Base-by-base conservation (phyloP, 2,329 filamentous ascomycete genomes). In the Arthrobotrys conoides region DNA sequence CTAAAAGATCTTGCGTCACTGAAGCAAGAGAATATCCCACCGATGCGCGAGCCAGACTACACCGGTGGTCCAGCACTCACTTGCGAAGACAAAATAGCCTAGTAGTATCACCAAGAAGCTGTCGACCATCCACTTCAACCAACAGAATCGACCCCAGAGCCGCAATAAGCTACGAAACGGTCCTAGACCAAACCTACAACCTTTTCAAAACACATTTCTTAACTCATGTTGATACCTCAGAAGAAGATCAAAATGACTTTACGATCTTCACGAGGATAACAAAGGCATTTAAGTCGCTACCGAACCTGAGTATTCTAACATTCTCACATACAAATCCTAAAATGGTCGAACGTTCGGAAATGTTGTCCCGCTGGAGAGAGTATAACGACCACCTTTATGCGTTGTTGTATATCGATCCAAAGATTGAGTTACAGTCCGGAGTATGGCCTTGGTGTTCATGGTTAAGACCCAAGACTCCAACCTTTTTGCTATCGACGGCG, bases 311-410 rank as follows among this genome's bases (percentile, higher is more conserved):
- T 1, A 46, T 61, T 12, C 65, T 76, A 20, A 49, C 61, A 41
- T 76, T 76, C 20, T 65, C 71, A 10, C 71, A 76, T 64, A 76
- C 71, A n/a, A 76, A 76, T 22, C 65, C 71, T 0, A 76, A 76
- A 57, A 76, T 44, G 44, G 51, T 70, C 3, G 65, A 76, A 16
- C 46, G 36, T 0, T 30, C 65, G 3, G 65, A 70, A 22, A 76
- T 69, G 65, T 57, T 76, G 14, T 27, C 55, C 12, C 44, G 46
- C 12, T 76, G 71, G 71, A 55, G 55, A 18, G 71, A 76, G 24
- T 76, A 76, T 24, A 76, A 76, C 57, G 63, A 76, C 57, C 71
- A 76, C 14, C 51, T 76, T 0, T 76, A 76, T 48, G 55, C 65
- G 4, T 65, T 76, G 5, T 49, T 76, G 5, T 76, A 76, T 46